These are phyloP conservation scores for Mycena latifolia DNA, from an alignment of 768 basidiomycete species.

Conservation along the genomic window DNA sequence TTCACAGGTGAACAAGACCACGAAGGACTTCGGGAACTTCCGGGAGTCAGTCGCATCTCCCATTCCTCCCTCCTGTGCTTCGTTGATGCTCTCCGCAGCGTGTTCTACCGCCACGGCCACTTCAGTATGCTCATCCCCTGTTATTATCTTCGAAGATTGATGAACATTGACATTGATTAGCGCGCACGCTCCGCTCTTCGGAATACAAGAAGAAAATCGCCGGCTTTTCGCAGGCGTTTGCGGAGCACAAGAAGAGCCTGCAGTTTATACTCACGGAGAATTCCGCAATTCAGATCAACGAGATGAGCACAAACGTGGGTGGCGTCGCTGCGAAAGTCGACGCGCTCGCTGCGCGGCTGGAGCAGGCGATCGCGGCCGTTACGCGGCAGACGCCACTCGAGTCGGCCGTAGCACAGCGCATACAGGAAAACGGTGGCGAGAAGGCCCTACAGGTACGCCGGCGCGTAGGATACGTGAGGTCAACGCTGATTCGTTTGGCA, in stretches of 20 bases:
- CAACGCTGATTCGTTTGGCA: too few species aligned
- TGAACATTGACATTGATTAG: too few species aligned
- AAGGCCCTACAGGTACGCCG: too few species aligned
- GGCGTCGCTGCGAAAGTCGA: conserved; percentile 28
- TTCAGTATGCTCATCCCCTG: background rate
- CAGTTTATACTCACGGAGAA: conserved; percentile 34
- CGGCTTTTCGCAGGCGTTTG: conserved; percentile 27
- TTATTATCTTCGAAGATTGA: too few species aligned
- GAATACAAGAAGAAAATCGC: conserved; percentile 38
- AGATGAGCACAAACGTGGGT: conserved; percentile 10
- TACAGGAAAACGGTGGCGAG: conserved; percentile 23
- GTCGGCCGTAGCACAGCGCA: conserved; percentile 13
- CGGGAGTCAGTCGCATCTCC: conserved; percentile 34
- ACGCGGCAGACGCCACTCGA: conserved; percentile 25
- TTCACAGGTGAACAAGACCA: too few species aligned
- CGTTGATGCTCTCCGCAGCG: too few species aligned
- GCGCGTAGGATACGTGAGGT: too few species aligned
- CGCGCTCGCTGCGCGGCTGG: conserved; percentile 16
- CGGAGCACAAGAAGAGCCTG: conserved; percentile 33
- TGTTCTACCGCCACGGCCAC: conserved; percentile 38
- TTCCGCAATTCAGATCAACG: conserved; percentile 32
- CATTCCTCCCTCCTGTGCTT: too few species aligned
- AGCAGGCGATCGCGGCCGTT: conserved; percentile 9
- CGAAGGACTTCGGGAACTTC: conserved; percentile 39
- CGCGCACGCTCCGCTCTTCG: conserved; percentile 32